Percentiles rank a stretch among this genome's conserved stretches.
Evolutionary conservation across 179 eudicot genomes (phyloP).

Genomic region (Corrigiola litoralis): DNA sequence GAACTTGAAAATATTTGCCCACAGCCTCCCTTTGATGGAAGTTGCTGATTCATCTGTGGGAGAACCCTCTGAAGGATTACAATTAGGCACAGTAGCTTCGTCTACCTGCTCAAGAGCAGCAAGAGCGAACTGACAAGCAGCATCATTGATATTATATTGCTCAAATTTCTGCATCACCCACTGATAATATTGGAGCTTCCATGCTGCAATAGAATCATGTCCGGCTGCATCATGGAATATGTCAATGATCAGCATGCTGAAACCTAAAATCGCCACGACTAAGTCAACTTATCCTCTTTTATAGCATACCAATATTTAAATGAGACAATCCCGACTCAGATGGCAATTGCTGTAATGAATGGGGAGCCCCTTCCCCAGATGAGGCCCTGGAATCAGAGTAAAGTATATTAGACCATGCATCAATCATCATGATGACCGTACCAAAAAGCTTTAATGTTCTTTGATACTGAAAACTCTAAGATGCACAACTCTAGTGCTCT

Average conservation of each 20-base stretch:
- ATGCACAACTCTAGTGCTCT: too few relatives aligned
- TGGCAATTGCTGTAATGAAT: constrained; percentile 62
- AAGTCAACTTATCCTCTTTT: too few relatives aligned
- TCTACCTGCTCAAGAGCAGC: constrained; percentile 98
- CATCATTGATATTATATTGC: constrained; percentile 72
- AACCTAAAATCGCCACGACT: too few relatives aligned
- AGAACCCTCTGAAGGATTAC: constrained; percentile 24
- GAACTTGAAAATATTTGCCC: constrained; percentile 97
- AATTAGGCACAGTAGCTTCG: constrained; percentile 52
- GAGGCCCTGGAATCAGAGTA: constrained; percentile 61
- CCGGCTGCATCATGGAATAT: constrained; percentile 39
- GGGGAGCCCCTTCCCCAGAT: constrained; percentile 64
- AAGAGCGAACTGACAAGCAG: constrained; percentile 94
- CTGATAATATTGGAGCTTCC: constrained; percentile 96
- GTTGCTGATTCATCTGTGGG: constrained; percentile 50
- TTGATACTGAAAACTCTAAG: too few relatives aligned
- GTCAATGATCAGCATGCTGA: constrained; percentile 1
- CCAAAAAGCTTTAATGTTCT: background rate
- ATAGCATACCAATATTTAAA: constrained; percentile 52
- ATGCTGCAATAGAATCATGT: constrained; percentile 48
- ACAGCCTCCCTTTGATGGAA: constrained; percentile 79
- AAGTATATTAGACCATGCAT: background rate
- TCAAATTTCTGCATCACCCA: constrained; percentile 98
- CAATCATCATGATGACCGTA: background rate
- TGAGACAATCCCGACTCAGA: constrained; percentile 55